Evolutionary conservation across 495 filamentous ascomycete genomes (phyloP).

Genomic region (Bombardia bombarda): DNA sequence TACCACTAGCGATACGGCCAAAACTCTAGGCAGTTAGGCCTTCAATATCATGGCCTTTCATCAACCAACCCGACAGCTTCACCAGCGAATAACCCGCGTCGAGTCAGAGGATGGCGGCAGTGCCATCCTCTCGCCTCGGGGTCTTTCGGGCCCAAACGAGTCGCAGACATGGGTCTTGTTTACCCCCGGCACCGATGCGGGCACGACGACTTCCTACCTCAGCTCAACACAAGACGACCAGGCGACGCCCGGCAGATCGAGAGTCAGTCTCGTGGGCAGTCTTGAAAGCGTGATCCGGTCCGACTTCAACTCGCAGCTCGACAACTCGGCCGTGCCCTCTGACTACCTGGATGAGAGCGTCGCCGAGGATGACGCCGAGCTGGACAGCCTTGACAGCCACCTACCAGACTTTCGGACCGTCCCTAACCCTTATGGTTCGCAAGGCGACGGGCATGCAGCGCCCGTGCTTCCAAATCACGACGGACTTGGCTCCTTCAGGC

Average conservation of each 20-base stretch:
- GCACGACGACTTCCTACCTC: constrained; percentile 56
- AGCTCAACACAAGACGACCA: constrained; percentile 66
- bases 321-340: constrained; percentile 33
- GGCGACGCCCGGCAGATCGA: constrained; percentile 64
- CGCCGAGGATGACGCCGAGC: constrained; percentile 65
- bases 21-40: background rate
- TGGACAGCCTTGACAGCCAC: constrained; percentile 87
- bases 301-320: constrained; percentile 31
- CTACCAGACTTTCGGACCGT: constrained; percentile 72
- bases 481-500: constrained; percentile 73
- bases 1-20: background rate
- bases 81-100: constrained; percentile 36
- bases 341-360: constrained; percentile 41
- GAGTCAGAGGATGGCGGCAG: constrained; percentile 36
- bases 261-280: constrained; percentile 79
- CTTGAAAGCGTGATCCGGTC: constrained; percentile 55
- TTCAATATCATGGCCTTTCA: constrained; percentile 83
- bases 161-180: constrained; percentile 96
- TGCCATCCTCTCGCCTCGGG: constrained; percentile 32
- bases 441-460: constrained; percentile 21
- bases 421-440: constrained; percentile 43
- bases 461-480: constrained; percentile 83
- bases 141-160: constrained; percentile 46
- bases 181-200: constrained; percentile 61
- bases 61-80: constrained; percentile 57